These are phyloP conservation scores for Lathyrus oleraceus DNA, from an alignment of 306 rosid genomes.

Conservation along the genomic window DNA sequence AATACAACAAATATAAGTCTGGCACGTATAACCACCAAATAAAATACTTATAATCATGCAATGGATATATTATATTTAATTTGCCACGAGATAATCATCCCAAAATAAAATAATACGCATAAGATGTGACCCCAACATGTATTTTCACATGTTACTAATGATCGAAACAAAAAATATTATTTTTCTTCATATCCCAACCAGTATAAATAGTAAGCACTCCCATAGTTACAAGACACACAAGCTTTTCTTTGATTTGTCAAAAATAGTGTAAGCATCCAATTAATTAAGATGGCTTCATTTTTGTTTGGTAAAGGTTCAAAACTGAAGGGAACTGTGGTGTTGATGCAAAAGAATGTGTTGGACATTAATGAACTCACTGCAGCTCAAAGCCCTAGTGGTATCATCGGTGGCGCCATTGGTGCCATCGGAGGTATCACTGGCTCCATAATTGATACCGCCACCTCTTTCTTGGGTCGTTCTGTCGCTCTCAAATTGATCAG, in stretches of 20 bases:
- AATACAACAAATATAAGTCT: not conserved
- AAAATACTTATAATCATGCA: not conserved
- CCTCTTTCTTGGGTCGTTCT: not conserved
- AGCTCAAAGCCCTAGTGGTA: not conserved
- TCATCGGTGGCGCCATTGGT: not conserved
- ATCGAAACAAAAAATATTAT: not conserved
- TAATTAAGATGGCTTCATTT: not conserved
- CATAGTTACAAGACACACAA: constrained; percentile 13
- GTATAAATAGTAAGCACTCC: constrained; percentile 6
- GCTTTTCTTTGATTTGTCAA: not conserved
- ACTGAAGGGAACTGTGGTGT: constrained; percentile 30
- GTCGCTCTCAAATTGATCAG: constrained; percentile 16
- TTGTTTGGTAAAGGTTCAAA: not conserved
- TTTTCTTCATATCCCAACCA: not conserved
- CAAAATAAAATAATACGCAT: not conserved
- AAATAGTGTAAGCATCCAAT: not conserved
- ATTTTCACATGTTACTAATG: not conserved
- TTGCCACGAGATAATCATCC: constrained; percentile 5
- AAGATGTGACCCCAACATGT: not conserved
- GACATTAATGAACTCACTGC: constrained; percentile 26
- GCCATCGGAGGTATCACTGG: not conserved
- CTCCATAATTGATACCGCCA: constrained; percentile 1
- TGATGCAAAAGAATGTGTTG: constrained; percentile 28
- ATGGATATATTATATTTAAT: not conserved
- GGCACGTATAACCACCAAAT: not conserved